phyloP scores from a whole-genome alignment of 2,329 filamentous ascomycete species.

The Zelopaecilomyces penicillatus region DNA sequence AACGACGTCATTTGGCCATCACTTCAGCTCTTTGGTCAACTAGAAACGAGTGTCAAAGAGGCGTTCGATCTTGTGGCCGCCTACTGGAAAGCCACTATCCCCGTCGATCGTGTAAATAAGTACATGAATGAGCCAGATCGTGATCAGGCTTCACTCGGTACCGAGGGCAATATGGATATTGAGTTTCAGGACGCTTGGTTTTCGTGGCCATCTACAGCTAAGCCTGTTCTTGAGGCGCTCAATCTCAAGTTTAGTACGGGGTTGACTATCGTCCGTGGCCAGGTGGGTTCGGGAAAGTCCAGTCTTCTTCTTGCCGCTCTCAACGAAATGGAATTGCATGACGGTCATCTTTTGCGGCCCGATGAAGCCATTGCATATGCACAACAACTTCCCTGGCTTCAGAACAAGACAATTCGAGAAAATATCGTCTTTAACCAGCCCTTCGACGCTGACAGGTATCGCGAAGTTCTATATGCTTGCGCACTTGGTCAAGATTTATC shows the following conservation, averaged over 20 bases:
- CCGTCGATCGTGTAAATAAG: slow-evolving; percentile 69
- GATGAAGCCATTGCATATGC: slow-evolving; percentile 46
- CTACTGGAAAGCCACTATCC: slow-evolving; percentile 73
- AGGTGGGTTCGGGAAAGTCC: slow-evolving; percentile 54
- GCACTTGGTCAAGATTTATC: slow-evolving; percentile 48
- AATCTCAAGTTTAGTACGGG: slow-evolving; percentile 39
- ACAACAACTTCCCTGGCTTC: slow-evolving; percentile 56
- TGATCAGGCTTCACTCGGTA: slow-evolving; percentile 36
- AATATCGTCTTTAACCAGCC: slow-evolving; percentile 56
- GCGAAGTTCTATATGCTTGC: slow-evolving; percentile 52
- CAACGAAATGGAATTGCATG: slow-evolving; percentile 58
- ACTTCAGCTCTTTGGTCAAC: slow-evolving; percentile 67
- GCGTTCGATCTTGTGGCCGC: slow-evolving; percentile 68
- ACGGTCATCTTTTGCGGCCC: slow-evolving; percentile 39
- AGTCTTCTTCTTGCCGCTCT: slow-evolving; percentile 51
- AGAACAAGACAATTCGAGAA: slow-evolving; percentile 56
- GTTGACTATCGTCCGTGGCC: slow-evolving; percentile 48
- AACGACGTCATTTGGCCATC: slow-evolving; percentile 84
- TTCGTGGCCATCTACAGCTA: slow-evolving; percentile 64
- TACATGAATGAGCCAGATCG: slow-evolving; percentile 86
- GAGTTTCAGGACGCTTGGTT: slow-evolving; percentile 60
- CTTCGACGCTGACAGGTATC: slow-evolving; percentile 48
- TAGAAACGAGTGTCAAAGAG: slow-evolving; percentile 66
- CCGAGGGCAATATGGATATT: slow-evolving; percentile 30
- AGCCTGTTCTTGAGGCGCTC: slow-evolving; percentile 41